phyloP scores from a whole-genome alignment of 768 basidiomycete genomes.

The Mycena floridula region DNA sequence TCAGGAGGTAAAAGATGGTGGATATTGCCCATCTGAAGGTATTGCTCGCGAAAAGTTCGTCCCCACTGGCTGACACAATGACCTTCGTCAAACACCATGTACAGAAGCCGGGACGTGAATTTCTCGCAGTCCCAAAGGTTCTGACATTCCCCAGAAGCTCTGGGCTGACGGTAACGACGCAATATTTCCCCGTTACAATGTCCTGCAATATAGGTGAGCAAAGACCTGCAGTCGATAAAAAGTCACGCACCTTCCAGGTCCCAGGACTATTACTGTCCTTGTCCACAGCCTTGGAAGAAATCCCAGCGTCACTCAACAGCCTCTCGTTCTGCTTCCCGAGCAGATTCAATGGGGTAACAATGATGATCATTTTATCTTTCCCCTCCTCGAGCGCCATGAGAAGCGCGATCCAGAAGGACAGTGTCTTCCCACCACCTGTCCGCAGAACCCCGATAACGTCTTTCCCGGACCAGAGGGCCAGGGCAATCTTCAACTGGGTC shows the following conservation, averaged over 20 bases:
- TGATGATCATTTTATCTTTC: constrained; percentile 5
- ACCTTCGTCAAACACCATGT: constrained; percentile 30
- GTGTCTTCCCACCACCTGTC: constrained; percentile 3
- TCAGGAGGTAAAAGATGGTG: constrained; percentile 21
- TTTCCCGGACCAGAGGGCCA: too few species aligned
- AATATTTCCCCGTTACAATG: constrained; percentile 17
- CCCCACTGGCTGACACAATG: constrained; percentile 36
- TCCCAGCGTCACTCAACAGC: constrained; percentile 7
- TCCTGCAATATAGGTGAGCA: constrained; percentile 10
- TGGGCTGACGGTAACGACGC: constrained; percentile 21
- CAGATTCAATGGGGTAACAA: constrained; percentile 24
- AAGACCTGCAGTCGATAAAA: not conserved
- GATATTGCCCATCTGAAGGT: constrained; percentile 17
- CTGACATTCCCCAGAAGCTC: constrained; percentile 15
- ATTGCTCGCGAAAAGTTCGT: constrained; percentile 26
- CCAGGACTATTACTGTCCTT: constrained; percentile 8
- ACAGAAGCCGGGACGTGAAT: constrained; percentile 17
- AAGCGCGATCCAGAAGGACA: constrained; percentile 4
- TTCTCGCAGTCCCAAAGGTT: constrained; percentile 12
- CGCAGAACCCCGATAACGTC: not conserved
- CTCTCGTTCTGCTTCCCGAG: constrained; percentile 22
- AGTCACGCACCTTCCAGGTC: constrained; percentile 11
- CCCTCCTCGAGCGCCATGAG: constrained; percentile 2
- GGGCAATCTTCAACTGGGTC: too few species aligned
- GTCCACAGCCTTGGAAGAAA: constrained; percentile 14